Percentiles rank a stretch among this genome's conserved stretches.
phyloP scores from a whole-genome alignment of 2,329 filamentous ascomycete species.

The Aspergillus sojae region DNA sequence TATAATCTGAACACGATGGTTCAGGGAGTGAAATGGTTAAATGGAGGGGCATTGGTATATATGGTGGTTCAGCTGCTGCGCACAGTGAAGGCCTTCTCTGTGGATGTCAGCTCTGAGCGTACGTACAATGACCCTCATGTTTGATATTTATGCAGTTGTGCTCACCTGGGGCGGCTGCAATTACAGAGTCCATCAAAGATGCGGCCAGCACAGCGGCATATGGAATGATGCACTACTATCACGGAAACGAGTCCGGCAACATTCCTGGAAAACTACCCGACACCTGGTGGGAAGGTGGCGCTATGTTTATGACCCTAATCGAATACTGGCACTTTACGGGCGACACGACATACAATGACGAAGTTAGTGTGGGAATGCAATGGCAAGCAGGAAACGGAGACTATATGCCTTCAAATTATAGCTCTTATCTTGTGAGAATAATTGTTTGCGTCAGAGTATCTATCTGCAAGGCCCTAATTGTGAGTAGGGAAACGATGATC shows the following conservation, averaged over 20 bases:
- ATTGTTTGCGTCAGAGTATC: neutral
- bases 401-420: conserved; percentile 43
- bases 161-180: neutral
- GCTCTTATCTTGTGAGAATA: conserved; percentile 29
- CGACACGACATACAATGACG: conserved; percentile 64
- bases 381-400: conserved; percentile 40
- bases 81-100: neutral
- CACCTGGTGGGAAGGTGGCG: conserved; percentile 76
- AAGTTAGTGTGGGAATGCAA: conserved; percentile 49
- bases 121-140: neutral
- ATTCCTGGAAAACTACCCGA: conserved; percentile 63
- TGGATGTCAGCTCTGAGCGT: conserved; percentile 2
- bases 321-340: conserved; percentile 73
- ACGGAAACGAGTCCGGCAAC: conserved; percentile 53
- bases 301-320: conserved; percentile 68
- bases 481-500: conserved; percentile 66
- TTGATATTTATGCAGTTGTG: neutral
- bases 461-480: neutral
- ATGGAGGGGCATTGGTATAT: neutral
- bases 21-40: neutral
- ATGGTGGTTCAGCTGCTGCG: neutral
- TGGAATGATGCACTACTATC: conserved; percentile 57
- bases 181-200: conserved; percentile 44
- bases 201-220: conserved; percentile 47
- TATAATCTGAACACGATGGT: neutral